A percentile compares a stretch with the other conserved stretches of the same genome.
These are phyloP conservation scores for Aspergillus diversus DNA, from an alignment of 495 filamentous ascomycete species.

Conservation along the genomic window DNA sequence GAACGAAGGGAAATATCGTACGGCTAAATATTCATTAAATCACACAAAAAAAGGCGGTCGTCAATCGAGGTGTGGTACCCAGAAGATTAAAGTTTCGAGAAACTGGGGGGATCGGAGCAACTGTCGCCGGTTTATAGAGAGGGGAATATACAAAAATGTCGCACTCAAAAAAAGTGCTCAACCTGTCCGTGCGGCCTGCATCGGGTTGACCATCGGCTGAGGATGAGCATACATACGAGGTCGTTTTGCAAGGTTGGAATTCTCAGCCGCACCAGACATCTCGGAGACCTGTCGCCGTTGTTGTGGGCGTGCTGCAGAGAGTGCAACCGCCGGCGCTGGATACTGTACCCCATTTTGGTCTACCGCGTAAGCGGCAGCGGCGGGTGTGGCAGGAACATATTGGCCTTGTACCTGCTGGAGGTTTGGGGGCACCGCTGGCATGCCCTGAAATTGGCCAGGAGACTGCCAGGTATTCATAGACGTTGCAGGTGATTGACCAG, in stretches of 20 bases:
- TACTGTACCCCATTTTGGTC: conserved; percentile 58
- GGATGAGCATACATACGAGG: conserved; percentile 65
- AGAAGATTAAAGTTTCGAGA: conserved; percentile 12
- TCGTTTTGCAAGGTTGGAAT: conserved; percentile 59
- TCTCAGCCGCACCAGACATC: conserved; percentile 60
- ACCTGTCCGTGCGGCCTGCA: conserved; percentile 44
- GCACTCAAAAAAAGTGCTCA: conserved; percentile 20
- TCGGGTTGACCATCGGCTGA: conserved; percentile 47
- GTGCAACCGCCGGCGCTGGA: conserved; percentile 49
- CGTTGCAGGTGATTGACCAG: conserved; percentile 73
- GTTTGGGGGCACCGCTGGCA: conserved; percentile 59
- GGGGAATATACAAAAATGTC: not conserved
- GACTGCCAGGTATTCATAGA: conserved; percentile 75
- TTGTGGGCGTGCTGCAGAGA: conserved; percentile 48
- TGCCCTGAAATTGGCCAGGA: conserved; percentile 66
- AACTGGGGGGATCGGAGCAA: conserved; percentile 6
- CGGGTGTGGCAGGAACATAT: conserved; percentile 51
- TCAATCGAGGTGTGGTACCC: conserved; percentile 11
- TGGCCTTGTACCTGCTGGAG: conserved; percentile 55
- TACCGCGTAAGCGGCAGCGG: conserved; percentile 49
- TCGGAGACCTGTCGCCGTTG: conserved; percentile 71
- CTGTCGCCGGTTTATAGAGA: not conserved
- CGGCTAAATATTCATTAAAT: conserved; percentile 20
- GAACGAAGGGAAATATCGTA: conserved; percentile 15
- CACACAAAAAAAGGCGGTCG: conserved; percentile 10